Conservation (phyloP, 2,329 filamentous ascomycete genomes). For the Ceratocystis albifundus region DNA sequence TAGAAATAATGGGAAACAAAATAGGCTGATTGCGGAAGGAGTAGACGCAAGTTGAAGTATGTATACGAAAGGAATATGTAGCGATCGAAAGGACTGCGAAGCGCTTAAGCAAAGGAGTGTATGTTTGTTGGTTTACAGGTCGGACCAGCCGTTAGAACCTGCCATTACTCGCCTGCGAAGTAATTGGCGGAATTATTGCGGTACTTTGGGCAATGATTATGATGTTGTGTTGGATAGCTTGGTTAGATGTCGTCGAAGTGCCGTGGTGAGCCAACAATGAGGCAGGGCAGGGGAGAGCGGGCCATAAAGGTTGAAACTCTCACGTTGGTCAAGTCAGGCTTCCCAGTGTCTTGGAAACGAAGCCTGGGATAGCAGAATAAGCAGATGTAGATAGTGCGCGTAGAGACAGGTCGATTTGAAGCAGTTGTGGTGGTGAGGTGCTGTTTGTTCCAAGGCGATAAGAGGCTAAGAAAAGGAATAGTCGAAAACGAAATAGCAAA, state of each 20-base stretch:
- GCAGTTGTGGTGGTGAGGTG: too few species aligned
- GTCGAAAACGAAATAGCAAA: neutral
- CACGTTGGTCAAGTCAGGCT: too few species aligned
- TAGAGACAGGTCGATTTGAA: too few species aligned
- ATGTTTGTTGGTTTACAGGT: conserved; percentile 1
- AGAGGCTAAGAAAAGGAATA: neutral
- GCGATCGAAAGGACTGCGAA: neutral
- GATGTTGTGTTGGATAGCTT: neutral
- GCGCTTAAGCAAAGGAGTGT: neutral
- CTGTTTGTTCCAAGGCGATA: neutral
- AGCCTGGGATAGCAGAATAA: too few species aligned
- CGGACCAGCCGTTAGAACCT: conserved; percentile 23
- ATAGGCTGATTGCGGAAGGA: neutral
- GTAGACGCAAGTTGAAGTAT: neutral
- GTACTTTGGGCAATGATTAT: neutral
- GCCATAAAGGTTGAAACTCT: neutral
- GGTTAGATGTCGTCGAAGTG: neutral
- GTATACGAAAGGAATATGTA: neutral
- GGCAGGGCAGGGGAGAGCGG: neutral
- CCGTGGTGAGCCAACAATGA: neutral
- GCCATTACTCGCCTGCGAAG: conserved; percentile 24
- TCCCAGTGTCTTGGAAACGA: too few species aligned
- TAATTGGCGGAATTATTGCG: conserved; percentile 10
- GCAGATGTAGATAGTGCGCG: too few species aligned
- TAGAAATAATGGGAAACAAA: neutral